phyloP scores from a whole-genome alignment of 495 filamentous ascomycete genomes.

The Xylaria grammica region DNA sequence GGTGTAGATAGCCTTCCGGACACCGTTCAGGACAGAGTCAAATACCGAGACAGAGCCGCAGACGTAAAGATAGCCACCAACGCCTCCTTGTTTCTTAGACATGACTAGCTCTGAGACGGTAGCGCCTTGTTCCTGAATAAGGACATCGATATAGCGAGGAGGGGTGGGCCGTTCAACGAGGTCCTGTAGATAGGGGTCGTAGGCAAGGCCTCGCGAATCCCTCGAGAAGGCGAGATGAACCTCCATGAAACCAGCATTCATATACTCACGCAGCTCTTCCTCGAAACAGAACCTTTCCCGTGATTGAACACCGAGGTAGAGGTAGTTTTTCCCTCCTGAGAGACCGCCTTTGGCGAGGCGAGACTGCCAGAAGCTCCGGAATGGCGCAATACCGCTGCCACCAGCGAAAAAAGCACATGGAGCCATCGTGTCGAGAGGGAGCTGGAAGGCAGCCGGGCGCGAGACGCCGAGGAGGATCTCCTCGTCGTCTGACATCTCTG shows the following conservation, averaged over 20 bases:
- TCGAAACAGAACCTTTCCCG: conserved; percentile 58
- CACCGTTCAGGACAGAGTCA: conserved; percentile 58
- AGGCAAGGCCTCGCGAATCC: conserved; percentile 50
- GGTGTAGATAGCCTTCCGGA: conserved; percentile 55
- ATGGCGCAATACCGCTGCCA: conserved; percentile 57
- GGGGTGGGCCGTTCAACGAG: conserved; percentile 54
- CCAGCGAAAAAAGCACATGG: conserved; percentile 58
- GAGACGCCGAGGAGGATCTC: conserved; percentile 54
- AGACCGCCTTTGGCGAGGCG: conserved; percentile 41
- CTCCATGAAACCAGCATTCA: conserved; percentile 55
- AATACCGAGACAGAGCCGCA: conserved; percentile 59
- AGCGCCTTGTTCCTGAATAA: conserved; percentile 54
- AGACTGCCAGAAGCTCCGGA: conserved; percentile 57
- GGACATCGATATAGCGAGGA: conserved; percentile 55
- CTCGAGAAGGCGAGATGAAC: conserved; percentile 57
- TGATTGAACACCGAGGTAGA: conserved; percentile 58
- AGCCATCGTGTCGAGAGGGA: conserved; percentile 50
- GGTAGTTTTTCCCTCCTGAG: conserved; percentile 48
- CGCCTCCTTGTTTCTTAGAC: conserved; percentile 57
- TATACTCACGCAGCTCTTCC: conserved; percentile 52
- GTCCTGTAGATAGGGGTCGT: conserved; percentile 44
- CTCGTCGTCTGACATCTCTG: conserved; percentile 41
- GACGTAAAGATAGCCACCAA: conserved; percentile 57
- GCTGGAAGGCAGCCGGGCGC: conserved; percentile 55
- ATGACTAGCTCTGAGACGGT: conserved; percentile 57